A percentile compares a stretch with the other conserved stretches of the same genome.
These are phyloP conservation scores for Aspergillus baeticus DNA, from an alignment of 495 filamentous ascomycete species.

Conservation along the genomic window DNA sequence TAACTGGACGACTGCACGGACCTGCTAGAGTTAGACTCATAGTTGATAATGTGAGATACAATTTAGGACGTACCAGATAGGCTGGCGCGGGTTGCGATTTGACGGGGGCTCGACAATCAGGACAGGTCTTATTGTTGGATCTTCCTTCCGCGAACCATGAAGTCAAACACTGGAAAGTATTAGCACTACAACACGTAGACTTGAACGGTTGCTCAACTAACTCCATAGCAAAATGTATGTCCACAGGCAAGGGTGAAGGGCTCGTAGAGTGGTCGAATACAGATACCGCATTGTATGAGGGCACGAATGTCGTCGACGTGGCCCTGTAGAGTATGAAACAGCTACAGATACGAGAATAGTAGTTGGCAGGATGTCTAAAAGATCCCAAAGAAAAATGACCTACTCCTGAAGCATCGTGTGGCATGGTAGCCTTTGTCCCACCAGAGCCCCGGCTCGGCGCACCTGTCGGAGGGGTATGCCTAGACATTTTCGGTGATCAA, in stretches of 20 bases:
- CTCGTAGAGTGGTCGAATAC: constrained; percentile 67
- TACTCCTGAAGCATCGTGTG: constrained; percentile 34
- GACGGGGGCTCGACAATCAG: constrained; percentile 65
- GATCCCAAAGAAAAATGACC: constrained; percentile 11
- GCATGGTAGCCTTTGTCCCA: constrained; percentile 20
- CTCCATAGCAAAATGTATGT: constrained; percentile 74
- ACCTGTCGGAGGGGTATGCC: constrained; percentile 5
- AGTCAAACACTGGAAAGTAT: constrained; percentile 52
- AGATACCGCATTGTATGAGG: constrained; percentile 65
- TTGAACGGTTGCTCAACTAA: constrained; percentile 27
- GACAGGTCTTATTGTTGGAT: constrained; percentile 62
- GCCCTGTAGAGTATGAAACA: constrained; percentile 47
- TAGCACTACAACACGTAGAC: background rate
- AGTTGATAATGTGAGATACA: background rate
- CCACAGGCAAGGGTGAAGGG: constrained; percentile 71
- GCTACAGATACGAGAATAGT: constrained; percentile 26
- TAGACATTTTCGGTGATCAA: constrained; percentile 16
- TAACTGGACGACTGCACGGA: constrained; percentile 65
- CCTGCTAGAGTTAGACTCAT: constrained; percentile 37
- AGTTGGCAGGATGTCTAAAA: background rate
- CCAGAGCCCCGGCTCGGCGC: constrained; percentile 2
- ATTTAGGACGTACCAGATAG: constrained; percentile 55
- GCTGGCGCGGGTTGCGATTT: constrained; percentile 62
- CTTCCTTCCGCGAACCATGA: constrained; percentile 63
- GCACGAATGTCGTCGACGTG: constrained; percentile 50